Evolutionary conservation across 129 eudicot genomes (phyloP).

Genomic region (Centaurea solstitialis): DNA sequence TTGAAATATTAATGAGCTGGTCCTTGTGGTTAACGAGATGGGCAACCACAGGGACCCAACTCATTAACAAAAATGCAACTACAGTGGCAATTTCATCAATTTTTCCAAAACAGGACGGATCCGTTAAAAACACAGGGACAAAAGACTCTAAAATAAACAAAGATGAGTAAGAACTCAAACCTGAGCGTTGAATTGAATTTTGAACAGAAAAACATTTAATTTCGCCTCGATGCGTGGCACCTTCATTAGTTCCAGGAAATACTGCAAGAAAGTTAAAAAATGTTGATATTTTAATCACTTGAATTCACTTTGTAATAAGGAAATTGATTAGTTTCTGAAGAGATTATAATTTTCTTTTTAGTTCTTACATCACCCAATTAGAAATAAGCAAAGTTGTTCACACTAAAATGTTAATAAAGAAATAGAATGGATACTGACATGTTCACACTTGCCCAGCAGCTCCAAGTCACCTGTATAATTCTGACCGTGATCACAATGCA

Average conservation of each 20-base stretch:
- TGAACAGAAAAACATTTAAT: conserved; percentile 72
- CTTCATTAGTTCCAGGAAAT: conserved; percentile 86
- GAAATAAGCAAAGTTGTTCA: conserved; percentile 15
- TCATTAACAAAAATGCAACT: neutral
- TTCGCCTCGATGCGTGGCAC: conserved; percentile 94
- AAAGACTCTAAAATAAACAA: neutral
- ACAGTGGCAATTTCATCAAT: neutral
- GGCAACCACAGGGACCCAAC: neutral
- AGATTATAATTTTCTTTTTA: neutral
- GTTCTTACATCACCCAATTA: neutral
- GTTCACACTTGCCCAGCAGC: conserved; percentile 73
- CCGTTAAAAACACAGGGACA: neutral
- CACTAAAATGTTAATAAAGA: neutral
- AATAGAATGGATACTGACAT: conserved; percentile 35
- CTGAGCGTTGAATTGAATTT: conserved; percentile 81
- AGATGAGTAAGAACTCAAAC: conserved; percentile 36
- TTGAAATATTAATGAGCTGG: neutral
- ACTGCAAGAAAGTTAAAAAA: conserved; percentile 38
- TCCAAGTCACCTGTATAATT: conserved; percentile 65
- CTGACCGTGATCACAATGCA: conserved; percentile 43
- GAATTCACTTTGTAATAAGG: neutral
- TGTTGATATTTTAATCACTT: neutral
- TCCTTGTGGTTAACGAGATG: neutral
- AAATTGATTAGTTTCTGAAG: neutral
- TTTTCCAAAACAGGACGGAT: neutral